Base-by-base conservation (phyloP, 129 eudicot species). In the Centella asiatica region DNA sequence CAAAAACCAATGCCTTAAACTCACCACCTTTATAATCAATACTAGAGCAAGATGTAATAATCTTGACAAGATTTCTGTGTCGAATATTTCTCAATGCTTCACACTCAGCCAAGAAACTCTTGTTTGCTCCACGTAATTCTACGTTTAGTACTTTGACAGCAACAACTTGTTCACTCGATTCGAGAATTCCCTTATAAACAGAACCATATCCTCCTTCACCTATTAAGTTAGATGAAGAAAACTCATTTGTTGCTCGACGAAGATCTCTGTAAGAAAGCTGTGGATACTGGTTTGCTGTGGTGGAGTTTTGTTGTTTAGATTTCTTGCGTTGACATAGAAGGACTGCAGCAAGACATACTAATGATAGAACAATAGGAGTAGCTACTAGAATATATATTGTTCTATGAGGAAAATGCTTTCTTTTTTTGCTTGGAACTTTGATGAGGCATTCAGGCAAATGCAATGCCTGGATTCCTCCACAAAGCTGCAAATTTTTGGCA, bases 1-100 rank as follows among this genome's bases (percentile, higher is more conserved):
- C 68, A 46, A 28, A 47, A 29, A 64, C 31, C 42, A 64, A 23
- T 1, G 68, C 68, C 8, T 47, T 64, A 31, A 64, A 64, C 5
- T 64, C 57, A 19, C 47, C 47, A 0, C 45, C 42, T 34, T 47
- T 33, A 9, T 11, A 22, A 13, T 64, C 68, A 10, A 4, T 44
- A 19, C 32, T 47, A 1, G 68, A 64, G 57, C 68, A 64, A 3
- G 57, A 15, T 19, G 57, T 44, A 4, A 64, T 28, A 8, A 64
- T 46, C 20, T 47, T 64, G 3, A 64, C 37, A 18, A 64, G 68
- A n/a, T 64, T 64, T 10, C 32, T 34, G 20, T 64, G 68, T 1
- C 68, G 57, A 13, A 47, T 46, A 4, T 45, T 46, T 6, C 57
- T 47, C 57, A 64, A 47, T 0, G 58, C 55, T 64, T 63, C 68